Base-by-base conservation (phyloP, 805 yeast genomes). In the Grigorovia yakushimaensis region DNA sequence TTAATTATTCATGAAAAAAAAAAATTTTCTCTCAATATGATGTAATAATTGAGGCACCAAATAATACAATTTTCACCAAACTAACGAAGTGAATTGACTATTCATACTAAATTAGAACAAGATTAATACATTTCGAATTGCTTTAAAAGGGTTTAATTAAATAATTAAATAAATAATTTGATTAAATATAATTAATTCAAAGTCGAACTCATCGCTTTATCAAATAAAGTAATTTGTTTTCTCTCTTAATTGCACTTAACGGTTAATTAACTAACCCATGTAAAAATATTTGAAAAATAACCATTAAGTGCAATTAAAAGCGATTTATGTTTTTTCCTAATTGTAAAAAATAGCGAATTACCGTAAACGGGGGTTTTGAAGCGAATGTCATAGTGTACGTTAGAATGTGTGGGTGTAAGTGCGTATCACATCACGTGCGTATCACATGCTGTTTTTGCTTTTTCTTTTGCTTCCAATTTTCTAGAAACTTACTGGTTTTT, bases 181-280 rank as follows among this genome's bases (percentile, higher is more conserved):
- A 7, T 27, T 27, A 27, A 27, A 27, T 27, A 27, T 27, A 7
- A 27, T 5, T 15, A 27, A 27, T 10, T 27, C 13, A 27, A 27
- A 10, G 33, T 27, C 3, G n/a, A 27, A 15, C 33, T 27, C 33
- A 27, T 27, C 33, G 33, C 9, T 27, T 27, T 10, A 27, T 27
- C 33, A 2, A 27, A 39, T 39, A 39, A 20, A 39, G 17, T 35
- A 15, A 11, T 30, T 30, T 24, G 11, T 15, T 13, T 41, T 49
- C 51, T 49, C 51, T 49, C 41, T 40, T 43, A 46, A 47, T 43
- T 49, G 51, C 51, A 46, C 51, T 49, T 49, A 49, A 44, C 36
- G 33, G 33, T 27, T 17, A 17, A 38, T 17, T 38, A 20, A 19
- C 21, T 10, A 20, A 17, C 21, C 15, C 18, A 10, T 38, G 40